phyloP scores from a whole-genome alignment of 106 monocot species.

The Vanilla planifolia region DNA sequence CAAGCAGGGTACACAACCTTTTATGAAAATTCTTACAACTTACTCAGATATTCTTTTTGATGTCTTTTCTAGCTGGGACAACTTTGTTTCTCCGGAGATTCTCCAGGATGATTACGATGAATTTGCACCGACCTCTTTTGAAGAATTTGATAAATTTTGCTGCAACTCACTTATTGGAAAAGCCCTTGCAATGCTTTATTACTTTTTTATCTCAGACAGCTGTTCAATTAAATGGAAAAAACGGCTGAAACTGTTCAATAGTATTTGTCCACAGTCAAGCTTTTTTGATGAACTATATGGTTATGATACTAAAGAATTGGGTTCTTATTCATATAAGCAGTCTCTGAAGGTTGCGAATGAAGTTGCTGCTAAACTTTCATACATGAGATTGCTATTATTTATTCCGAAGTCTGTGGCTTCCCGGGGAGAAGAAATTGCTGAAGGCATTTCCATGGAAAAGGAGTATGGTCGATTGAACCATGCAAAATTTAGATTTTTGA shows the following conservation, averaged over 20 bases:
- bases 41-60: constrained; percentile 61
- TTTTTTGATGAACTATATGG: constrained; percentile 35
- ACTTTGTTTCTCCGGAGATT: constrained; percentile 29
- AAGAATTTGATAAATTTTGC: constrained; percentile 36
- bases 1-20: constrained; percentile 17
- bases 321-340: constrained; percentile 27
- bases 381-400: constrained; percentile 62
- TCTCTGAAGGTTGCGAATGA: constrained; percentile 44
- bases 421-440: constrained; percentile 11
- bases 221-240: constrained; percentile 25
- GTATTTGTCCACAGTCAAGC: constrained; percentile 25
- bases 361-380: constrained; percentile 59
- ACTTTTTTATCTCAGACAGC: constrained; percentile 23
- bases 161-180: constrained; percentile 65
- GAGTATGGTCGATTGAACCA: constrained; percentile 35
- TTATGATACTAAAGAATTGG: constrained; percentile 19
- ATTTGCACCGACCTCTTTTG: constrained; percentile 10
- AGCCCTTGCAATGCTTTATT: constrained; percentile 50
- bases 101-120: constrained; percentile 61
- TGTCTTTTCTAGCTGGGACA: constrained; percentile 62
- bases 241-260: constrained; percentile 43
- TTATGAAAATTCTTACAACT: constrained; percentile 28
- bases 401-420: constrained; percentile 10
- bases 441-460: constrained; percentile 7
- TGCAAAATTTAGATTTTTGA: constrained; percentile 52